Evolutionary conservation across 257 asterid species (phyloP), one percentile per base, ranked within the genome.

Genomic region (Eucommia ulmoides): DNA sequence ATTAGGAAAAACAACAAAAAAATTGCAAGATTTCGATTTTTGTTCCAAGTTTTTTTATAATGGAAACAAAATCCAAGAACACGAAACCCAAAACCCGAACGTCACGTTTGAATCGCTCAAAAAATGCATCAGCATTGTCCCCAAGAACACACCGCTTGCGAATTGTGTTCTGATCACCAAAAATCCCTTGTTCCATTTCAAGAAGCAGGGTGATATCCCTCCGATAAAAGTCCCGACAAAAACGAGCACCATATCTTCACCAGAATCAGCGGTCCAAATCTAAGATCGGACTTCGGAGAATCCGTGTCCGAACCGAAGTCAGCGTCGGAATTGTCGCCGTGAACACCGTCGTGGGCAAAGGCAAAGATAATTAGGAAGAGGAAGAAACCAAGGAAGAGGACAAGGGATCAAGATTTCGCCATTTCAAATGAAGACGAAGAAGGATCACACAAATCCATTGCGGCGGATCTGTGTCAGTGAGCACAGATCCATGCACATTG

Each of bases 71-170:
- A n/a, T n/a, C n/a, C n/a, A n/a, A n/a, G n/a, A n/a, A n/a, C n/a
- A n/a, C n/a, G n/a, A n/a, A n/a, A n/a, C n/a, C n/a, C n/a, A n/a
- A n/a, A n/a, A n/a, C 45, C 42, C 77, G 54, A 87, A 83, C 3
- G 94, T 81, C 62, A 65, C 89, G 45, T 83, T 78, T 2, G 97
- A 65, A 73, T 87, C 97, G 45, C 94, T 83, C 70, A 87, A 38
- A 60, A 87, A 87, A 76, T 87, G 94, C 94, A 87, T 87, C 77
- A 83, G 20, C 20, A 94, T 79, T 1, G 94, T 83, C 23, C 91
- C 96, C 50, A 83, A 42, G 33, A 83, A 87, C 24, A 87, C 96
- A 49, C 96, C 97, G 54, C 94, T 94, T 3, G 97, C 97, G 35
- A 87, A 87, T 61, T 87, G 97, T 17, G 97, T 83, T 2, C 97